phyloP scores from a whole-genome alignment of 2,329 filamentous ascomycete species.

The Aspergillus aculeatinus region DNA sequence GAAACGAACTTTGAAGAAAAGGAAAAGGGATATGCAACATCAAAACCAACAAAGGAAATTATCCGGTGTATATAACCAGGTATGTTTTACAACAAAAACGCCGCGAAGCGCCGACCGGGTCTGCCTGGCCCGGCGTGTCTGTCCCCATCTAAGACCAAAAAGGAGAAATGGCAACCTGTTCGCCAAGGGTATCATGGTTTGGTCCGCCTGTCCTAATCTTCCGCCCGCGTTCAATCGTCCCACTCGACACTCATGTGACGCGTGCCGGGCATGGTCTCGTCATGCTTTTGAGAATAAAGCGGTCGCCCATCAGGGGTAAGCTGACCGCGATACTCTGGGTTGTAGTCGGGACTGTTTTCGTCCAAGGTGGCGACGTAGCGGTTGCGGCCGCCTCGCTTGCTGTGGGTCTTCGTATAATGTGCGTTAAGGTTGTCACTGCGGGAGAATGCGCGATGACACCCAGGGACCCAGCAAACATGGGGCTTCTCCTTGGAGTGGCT shows the following conservation, averaged over 20 bases:
- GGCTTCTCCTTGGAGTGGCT: conserved; percentile 48
- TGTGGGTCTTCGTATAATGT: conserved; percentile 49
- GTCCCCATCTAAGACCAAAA: conserved; percentile 27
- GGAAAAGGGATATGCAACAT: conserved; percentile 4
- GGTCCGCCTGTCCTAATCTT: conserved; percentile 24
- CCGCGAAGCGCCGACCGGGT: conserved; percentile 25
- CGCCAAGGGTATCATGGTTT: conserved; percentile 31
- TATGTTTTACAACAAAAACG: conserved; percentile 23
- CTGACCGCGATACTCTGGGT: conserved; percentile 45
- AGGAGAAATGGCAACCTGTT: conserved; percentile 27
- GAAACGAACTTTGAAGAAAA: conserved; percentile 5
- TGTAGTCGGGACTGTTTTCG: conserved; percentile 43
- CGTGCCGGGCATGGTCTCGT: conserved; percentile 34
- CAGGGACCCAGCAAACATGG: conserved; percentile 46
- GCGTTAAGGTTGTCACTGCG: conserved; percentile 49
- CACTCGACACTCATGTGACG: conserved; percentile 37
- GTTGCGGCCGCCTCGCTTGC: conserved; percentile 47
- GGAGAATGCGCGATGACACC: conserved; percentile 43
- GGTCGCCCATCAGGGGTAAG: conserved; percentile 45
- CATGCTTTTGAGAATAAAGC: conserved; percentile 37
- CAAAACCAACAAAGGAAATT: conserved; percentile 3
- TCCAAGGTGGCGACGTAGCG: conserved; percentile 48
- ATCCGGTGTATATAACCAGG: conserved; percentile 9
- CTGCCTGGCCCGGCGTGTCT: conserved; percentile 19
- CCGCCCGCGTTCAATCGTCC: conserved; percentile 29